phyloP scores from a whole-genome alignment of 441 rosid species.

The Gossypium lobatum region DNA sequence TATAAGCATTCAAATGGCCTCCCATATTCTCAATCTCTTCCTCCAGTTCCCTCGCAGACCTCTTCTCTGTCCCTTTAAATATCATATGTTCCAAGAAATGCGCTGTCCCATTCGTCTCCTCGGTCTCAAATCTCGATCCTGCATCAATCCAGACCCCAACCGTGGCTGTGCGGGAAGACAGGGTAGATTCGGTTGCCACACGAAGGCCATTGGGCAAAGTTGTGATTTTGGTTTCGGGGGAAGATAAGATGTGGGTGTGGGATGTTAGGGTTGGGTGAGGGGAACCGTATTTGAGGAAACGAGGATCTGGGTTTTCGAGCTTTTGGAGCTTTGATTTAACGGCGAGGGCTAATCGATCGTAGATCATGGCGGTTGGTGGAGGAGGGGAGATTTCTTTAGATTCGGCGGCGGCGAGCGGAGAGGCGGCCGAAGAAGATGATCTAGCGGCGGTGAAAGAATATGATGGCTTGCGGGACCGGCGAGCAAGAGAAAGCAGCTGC shows the following conservation, averaged over 20 bases:
- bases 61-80: constrained; percentile 17
- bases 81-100: constrained; percentile 22
- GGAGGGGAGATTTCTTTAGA: constrained; percentile 29
- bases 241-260: constrained; percentile 71
- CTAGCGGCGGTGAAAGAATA: background rate
- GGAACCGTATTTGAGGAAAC: constrained; percentile 88
- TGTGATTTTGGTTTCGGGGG: constrained; percentile 86
- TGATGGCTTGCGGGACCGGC: constrained; percentile 1
- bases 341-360: constrained; percentile 69
- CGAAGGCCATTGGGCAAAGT: constrained; percentile 85
- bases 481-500: constrained; percentile 17
- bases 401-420: constrained; percentile 25
- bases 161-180: constrained; percentile 71
- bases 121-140: constrained; percentile 33
- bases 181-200: constrained; percentile 84
- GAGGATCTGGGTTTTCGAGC: constrained; percentile 71
- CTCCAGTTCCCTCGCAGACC: constrained; percentile 17
- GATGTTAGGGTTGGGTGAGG: constrained; percentile 61
- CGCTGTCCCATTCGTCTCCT: constrained; percentile 19
- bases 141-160: constrained; percentile 99
- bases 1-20: constrained; percentile 37
- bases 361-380: constrained; percentile 52
- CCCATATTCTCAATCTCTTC: constrained; percentile 53
- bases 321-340: constrained; percentile 50
- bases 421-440: constrained; percentile 18